Base-by-base conservation (phyloP, 2,329 filamentous ascomycete genomes). In the Fusarium musae region DNA sequence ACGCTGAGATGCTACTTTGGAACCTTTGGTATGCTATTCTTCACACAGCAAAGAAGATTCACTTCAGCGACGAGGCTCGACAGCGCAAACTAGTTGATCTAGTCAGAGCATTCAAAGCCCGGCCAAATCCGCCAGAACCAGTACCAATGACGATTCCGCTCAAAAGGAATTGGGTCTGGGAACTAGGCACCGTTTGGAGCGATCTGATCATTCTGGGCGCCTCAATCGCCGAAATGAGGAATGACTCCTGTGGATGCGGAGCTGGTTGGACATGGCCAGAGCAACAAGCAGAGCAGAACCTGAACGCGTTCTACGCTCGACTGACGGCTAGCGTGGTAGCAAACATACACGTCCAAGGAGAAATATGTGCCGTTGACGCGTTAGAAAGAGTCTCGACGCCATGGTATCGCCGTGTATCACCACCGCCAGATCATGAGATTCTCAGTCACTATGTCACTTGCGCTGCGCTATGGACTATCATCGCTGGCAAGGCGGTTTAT, bases 241-340 rank as follows among this genome's bases (percentile, higher is more conserved):
- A 70, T 1, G 67, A 70, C 1, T n/a, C 21, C 0, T 66, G 61
- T 6, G 68, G 67, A 11, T 70, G 61, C 2, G 68, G 68, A 23
- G 67, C 67, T 0, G 67, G 68, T 15, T 70, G 68, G 68, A 1
- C 54, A 4, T 62, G 54, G 68, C 43, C 67, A 6, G 68, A 71
- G 16, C 61, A 56, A 9, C 39, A 50, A 1, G 67, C 61, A 2
- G 54, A 52, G 30, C 61, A 67, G 32, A 70, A 71, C 9, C 21
- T 71, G 10, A 42, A 23, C 1, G 43, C 43, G 0, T 71, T 70
- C 9, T 19, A 52, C 2, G 67, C 68, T 6, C 30, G 67, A 13
- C 28, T 70, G 0, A 62, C 67, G 1, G 40, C 47, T 0, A 39
- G 19, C 0, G 39, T 43, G 0, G 13, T 50, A 3, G 40, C 19